These are phyloP conservation scores for Pichia deserticola DNA, from an alignment of 805 yeast genomes.

Conservation along the genomic window DNA sequence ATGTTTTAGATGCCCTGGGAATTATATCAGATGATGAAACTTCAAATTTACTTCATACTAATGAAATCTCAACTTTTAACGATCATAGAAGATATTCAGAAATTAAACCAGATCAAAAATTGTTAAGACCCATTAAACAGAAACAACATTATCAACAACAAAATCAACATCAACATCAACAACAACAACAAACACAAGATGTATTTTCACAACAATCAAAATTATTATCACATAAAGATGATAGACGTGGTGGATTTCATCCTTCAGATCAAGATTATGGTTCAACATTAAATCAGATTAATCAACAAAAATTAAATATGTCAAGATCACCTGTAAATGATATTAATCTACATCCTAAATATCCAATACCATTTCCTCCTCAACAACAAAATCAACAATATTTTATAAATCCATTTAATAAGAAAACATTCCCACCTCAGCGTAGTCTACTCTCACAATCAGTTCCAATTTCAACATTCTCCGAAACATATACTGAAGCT, in stretches of 20 bases:
- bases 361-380: background rate
- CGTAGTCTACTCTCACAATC: slow-evolving; percentile 7
- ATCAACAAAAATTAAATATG: no score
- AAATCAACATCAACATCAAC: background rate
- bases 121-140: background rate
- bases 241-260: background rate
- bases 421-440: background rate
- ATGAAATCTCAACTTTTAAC: background rate
- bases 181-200: background rate
- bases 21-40: slow-evolving; percentile 5
- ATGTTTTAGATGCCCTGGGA: slow-evolving; percentile 12
- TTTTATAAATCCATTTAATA: background rate
- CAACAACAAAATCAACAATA: background rate
- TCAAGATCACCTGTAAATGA: background rate
- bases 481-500: background rate
- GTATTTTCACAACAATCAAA: slow-evolving; percentile 7
- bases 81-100: slow-evolving; percentile 7
- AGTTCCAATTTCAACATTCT: slow-evolving; percentile 1
- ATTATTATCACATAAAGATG: background rate
- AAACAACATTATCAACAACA: background rate
- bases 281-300: background rate
- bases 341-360: background rate
- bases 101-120: slow-evolving; percentile 4
- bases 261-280: background rate
- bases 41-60: background rate